These are phyloP conservation scores for Dactylonectria macrodidyma DNA, from an alignment of 2,329 filamentous ascomycete species.

Conservation along the genomic window DNA sequence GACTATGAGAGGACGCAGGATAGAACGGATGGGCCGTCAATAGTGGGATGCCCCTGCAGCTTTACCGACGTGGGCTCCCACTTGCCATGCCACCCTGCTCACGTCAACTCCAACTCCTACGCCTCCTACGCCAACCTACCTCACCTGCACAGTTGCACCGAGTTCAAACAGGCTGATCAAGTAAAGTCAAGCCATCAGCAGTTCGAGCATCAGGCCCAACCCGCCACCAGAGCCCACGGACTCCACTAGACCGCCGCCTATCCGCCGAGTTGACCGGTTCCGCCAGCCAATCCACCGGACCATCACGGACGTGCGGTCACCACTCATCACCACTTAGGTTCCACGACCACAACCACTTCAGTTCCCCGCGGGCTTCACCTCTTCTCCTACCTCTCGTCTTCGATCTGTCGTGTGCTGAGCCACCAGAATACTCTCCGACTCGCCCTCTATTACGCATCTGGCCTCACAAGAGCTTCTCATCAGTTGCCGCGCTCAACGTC, in stretches of 20 bases:
- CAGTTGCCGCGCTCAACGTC: constrained; percentile 10
- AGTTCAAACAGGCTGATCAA: background rate
- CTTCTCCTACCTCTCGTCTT: constrained; percentile 3
- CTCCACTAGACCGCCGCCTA: constrained; percentile 32
- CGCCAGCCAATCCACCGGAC: constrained; percentile 16
- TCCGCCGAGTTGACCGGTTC: constrained; percentile 22
- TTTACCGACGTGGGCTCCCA: background rate
- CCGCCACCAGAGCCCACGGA: constrained; percentile 17
- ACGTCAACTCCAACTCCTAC: constrained; percentile 12
- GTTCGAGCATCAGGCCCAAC: constrained; percentile 1
- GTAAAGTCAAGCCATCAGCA: constrained; percentile 1
- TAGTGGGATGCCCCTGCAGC: constrained; percentile 1
- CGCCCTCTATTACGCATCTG: constrained; percentile 5
- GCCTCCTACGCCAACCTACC: constrained; percentile 7
- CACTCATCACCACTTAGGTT: constrained; percentile 23
- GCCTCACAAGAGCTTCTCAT: constrained; percentile 24
- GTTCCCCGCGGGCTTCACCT: constrained; percentile 23
- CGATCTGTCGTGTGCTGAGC: constrained; percentile 11
- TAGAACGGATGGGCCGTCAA: background rate
- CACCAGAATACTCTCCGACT: constrained; percentile 3
- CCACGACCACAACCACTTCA: constrained; percentile 1
- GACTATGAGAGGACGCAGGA: background rate
- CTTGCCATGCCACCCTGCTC: constrained; percentile 8
- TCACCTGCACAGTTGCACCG: background rate
- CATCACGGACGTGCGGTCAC: constrained; percentile 22